Evolutionary conservation across 2,329 filamentous ascomycete species (phyloP).

Genomic region (Ceratocystis diversiconidia): DNA sequence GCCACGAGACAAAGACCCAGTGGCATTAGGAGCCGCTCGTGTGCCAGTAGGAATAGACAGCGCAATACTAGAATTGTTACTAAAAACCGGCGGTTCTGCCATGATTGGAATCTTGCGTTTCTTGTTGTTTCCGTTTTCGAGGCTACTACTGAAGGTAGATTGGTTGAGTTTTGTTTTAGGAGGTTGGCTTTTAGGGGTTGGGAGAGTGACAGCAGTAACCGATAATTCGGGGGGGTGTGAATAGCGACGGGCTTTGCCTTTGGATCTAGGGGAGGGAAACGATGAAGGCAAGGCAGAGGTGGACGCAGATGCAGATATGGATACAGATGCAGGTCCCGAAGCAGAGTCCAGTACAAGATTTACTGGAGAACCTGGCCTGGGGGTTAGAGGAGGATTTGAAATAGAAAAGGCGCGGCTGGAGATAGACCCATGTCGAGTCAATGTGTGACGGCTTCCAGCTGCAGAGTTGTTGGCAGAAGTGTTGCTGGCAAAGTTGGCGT

Average conservation of each 20-base stretch:
- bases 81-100: constrained; percentile 39
- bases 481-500: background rate
- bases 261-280: background rate
- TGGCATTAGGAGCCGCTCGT: background rate
- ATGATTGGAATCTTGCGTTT: constrained; percentile 95
- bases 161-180: constrained; percentile 3
- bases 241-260: constrained; percentile 7
- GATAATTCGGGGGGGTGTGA: constrained; percentile 4
- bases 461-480: background rate
- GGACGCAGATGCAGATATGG: background rate
- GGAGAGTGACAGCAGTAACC: background rate
- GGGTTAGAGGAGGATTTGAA: background rate
- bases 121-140: constrained; percentile 98
- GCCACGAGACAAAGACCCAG: background rate
- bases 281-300: background rate
- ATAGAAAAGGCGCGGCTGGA: constrained; percentile 3
- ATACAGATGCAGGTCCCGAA: background rate
- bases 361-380: background rate
- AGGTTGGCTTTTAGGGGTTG: background rate
- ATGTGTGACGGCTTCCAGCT: background rate
- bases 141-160: constrained; percentile 73
- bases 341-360: background rate
- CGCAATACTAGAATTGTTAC: background rate
- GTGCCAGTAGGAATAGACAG: background rate
- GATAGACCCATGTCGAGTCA: constrained; percentile 6